Evolutionary conservation across 2,329 filamentous ascomycete genomes (phyloP).

Genomic region (Apiospora aurea): DNA sequence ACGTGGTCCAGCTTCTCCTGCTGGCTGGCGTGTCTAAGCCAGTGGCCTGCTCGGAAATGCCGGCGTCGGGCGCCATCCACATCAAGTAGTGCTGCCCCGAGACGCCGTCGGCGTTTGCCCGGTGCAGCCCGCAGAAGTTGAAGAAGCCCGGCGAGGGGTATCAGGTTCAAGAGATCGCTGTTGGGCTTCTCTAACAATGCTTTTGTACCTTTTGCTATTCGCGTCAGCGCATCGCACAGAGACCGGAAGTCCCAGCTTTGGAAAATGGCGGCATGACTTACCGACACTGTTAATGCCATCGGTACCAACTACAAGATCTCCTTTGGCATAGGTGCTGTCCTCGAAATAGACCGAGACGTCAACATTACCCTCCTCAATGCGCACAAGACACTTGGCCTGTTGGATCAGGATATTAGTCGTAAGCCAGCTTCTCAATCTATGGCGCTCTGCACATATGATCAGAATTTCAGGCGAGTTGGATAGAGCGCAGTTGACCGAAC

Average conservation of each 20-base stretch:
- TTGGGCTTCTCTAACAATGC: too few species aligned
- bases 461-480: too few species aligned
- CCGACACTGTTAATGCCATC: constrained; percentile 38
- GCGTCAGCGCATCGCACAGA: too few species aligned
- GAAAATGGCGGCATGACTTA: constrained; percentile 35
- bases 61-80: neutral
- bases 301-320: constrained; percentile 39
- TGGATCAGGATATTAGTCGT: constrained; percentile 36
- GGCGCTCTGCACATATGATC: constrained; percentile 34
- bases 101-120: constrained; percentile 17
- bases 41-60: constrained; percentile 54
- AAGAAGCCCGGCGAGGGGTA: neutral
- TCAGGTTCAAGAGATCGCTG: constrained; percentile 28
- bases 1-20: constrained; percentile 59
- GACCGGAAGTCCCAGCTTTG: too few species aligned
- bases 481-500: too few species aligned
- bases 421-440: constrained; percentile 36
- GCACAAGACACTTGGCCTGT: constrained; percentile 33
- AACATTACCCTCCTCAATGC: constrained; percentile 31
- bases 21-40: constrained; percentile 64
- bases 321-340: constrained; percentile 35
- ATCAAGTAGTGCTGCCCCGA: constrained; percentile 37
- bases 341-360: constrained; percentile 34
- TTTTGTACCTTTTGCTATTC: too few species aligned
- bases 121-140: constrained; percentile 35